Evolutionary conservation across 352 stramenopile genomes (phyloP).

Genomic region (Pythium aquatile): DNA sequence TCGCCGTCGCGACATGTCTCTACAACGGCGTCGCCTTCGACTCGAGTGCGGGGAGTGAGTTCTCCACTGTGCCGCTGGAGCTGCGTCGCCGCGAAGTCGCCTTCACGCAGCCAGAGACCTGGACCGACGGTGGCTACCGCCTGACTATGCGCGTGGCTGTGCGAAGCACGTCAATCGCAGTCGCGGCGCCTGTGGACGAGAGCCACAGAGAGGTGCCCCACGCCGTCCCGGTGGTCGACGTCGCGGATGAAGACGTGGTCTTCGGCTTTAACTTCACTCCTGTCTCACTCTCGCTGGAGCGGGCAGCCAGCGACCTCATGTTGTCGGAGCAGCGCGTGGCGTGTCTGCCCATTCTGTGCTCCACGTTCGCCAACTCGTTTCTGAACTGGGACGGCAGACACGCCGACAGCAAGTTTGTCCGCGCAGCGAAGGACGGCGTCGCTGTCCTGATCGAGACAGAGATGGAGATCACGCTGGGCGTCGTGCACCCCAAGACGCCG

Average conservation of each 20-base stretch:
- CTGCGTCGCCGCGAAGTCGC: constrained; percentile 17
- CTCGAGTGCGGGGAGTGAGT: neutral
- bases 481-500: neutral
- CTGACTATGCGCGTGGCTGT: neutral
- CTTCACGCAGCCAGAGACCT: constrained; percentile 4
- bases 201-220: neutral
- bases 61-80: constrained; percentile 7
- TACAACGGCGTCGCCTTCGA: constrained; percentile 18
- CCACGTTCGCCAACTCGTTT: constrained; percentile 11
- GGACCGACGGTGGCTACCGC: constrained; percentile 7
- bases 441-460: constrained; percentile 1
- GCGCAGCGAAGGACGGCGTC: constrained; percentile 3
- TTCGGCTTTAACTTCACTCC: constrained; percentile 13
- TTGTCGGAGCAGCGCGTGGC: neutral
- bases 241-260: constrained; percentile 14
- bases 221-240: constrained; percentile 1
- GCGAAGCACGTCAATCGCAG: neutral
- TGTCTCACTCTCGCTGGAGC: constrained; percentile 5
- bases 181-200: neutral
- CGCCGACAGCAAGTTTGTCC: neutral
- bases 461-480: neutral
- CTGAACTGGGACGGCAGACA: constrained; percentile 7
- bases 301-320: neutral
- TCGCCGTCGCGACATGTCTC: constrained; percentile 16
- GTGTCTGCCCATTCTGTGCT: neutral